Base-by-base conservation (phyloP, 2,329 filamentous ascomycete genomes). In the Colletotrichum camelliae region DNA sequence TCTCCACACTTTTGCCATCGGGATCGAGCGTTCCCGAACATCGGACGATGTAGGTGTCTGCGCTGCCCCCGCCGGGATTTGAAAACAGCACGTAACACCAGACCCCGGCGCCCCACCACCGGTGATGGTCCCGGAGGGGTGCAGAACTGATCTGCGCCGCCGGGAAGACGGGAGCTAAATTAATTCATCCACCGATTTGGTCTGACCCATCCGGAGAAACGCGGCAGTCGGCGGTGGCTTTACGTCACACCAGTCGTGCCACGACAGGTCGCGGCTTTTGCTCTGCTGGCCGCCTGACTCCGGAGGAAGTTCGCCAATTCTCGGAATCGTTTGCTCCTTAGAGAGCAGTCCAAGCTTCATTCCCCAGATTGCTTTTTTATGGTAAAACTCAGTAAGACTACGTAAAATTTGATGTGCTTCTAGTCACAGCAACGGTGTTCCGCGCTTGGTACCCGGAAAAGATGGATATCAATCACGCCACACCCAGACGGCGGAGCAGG, bases 221-320 rank as follows among this genome's bases (percentile, higher is more conserved):
- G 29, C 67, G 67, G 61, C 62, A 64, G 58, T 71, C 24, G 71
- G 35, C 7, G 24, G 27, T 52, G 3, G 16, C 18, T 29, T 75
- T 67, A 64, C 61, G 67, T 75, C 70, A 67, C 66, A 24, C 16
- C n/a, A 18, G 64, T 39, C 31, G 66, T 62, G 71, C 37, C 70
- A 69, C 64, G 39, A n/a, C 39, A 58, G 48, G n/a, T n/a, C 15
- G 39, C 74, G 74, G 74, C 72, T 29, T 77, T 77, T 77, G 74
- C 55, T 61, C 12, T 31, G 12, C 13, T 27, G 10, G 48, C 39
- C 37, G 39, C 64, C 33, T 67, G 43, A 58, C 43, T 43, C 39
- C 71, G 72, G 74, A 39, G 43, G 55, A 75, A 74, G 31, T 33
- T 77, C 74, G 74, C 27, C 7, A 35, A 24, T 4, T 16, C 48